Percentiles rank a stretch among this genome's conserved stretches.
Conservation (phyloP, 2,329 filamentous ascomycete genomes). For the Verticillium albo-atrum region DNA sequence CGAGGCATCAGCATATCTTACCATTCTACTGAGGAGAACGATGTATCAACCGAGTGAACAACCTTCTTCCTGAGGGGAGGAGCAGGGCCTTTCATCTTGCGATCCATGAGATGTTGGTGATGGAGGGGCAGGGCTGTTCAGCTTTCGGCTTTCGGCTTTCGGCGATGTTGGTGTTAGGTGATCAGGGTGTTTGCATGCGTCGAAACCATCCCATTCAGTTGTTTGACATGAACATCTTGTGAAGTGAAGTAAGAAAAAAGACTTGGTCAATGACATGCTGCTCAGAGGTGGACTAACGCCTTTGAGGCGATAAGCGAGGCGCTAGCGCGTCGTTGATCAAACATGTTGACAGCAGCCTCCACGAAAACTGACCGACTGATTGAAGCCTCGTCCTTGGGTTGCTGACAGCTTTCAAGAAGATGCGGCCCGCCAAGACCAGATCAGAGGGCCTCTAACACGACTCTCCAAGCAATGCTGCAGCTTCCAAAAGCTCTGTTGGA, state of each 20-base stretch:
- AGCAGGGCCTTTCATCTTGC: neutral
- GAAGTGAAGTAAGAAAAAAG: neutral
- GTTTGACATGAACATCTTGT: neutral
- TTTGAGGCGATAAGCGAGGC: neutral
- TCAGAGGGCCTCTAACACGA: no score
- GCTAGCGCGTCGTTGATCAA: neutral
- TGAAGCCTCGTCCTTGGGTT: neutral
- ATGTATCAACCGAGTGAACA: slow-evolving; percentile 61
- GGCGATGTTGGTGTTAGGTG: neutral
- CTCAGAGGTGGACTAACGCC: neutral
- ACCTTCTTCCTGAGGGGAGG: slow-evolving; percentile 41
- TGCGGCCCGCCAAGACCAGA: no score
- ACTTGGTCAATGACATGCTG: neutral
- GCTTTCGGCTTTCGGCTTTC: neutral
- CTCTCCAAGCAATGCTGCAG: no score
- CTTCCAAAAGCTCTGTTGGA: no score
- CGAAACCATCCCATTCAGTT: neutral
- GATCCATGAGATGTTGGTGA: no score
- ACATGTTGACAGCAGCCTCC: neutral
- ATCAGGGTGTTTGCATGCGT: neutral
- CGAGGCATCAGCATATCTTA: slow-evolving; percentile 24
- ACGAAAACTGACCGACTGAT: neutral
- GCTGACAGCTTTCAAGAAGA: neutral
- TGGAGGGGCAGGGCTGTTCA: no score
- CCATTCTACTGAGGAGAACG: slow-evolving; percentile 59